Evolutionary conservation across 345 rosid genomes (phyloP).

Genomic region (Sisymbrium altissimum): DNA sequence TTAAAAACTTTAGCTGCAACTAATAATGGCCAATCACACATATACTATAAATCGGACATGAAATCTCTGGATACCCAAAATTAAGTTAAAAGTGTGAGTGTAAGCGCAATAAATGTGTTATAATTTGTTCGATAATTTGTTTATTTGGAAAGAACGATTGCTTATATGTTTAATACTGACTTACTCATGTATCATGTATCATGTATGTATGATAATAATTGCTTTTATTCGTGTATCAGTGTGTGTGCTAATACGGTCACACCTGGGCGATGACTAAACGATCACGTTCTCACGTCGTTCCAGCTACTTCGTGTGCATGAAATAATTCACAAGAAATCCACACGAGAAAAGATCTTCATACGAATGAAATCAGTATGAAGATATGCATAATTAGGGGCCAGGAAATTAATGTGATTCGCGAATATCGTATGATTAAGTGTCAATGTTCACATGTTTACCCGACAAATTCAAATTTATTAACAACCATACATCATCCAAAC

Average conservation of each 20-base stretch:
- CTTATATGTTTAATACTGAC: neutral
- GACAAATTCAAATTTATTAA: neutral
- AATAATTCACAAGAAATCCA: constrained; percentile 4
- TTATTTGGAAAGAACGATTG: neutral
- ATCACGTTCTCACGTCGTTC: constrained; percentile 15
- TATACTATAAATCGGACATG: neutral
- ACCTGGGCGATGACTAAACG: constrained; percentile 12
- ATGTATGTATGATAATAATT: neutral
- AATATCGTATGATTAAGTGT: neutral
- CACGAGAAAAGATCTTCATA: constrained; percentile 5
- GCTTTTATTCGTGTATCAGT: neutral
- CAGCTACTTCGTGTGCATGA: constrained; percentile 6
- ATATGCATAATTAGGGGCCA: neutral
- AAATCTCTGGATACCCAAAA: neutral
- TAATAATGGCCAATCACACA: neutral
- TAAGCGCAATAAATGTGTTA: neutral
- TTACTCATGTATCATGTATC: no score
- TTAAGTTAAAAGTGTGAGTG: neutral
- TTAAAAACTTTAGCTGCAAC: neutral
- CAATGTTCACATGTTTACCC: constrained; percentile 25
- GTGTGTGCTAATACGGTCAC: neutral
- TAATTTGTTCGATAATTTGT: neutral
- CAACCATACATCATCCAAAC: neutral
- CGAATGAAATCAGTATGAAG: neutral
- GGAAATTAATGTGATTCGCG: neutral